Percentiles rank a stretch among this genome's conserved stretches.
These are phyloP conservation scores for Eucalyptus sp. DNA, from an alignment of 345 rosid species.

Conservation along the genomic window DNA sequence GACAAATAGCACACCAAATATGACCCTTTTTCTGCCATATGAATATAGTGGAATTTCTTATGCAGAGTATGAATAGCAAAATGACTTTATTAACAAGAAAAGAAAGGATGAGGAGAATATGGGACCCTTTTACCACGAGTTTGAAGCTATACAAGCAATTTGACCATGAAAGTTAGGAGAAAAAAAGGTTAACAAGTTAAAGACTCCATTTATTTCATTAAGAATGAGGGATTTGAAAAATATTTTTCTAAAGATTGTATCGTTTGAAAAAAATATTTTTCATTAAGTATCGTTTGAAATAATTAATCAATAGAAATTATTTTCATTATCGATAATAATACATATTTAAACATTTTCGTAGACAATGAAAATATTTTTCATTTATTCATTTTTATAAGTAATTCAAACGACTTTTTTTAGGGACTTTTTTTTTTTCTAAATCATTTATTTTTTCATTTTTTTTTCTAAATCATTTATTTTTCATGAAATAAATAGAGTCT, in stretches of 20 bases:
- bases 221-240: not conserved
- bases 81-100: not conserved
- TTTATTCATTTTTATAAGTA: too few relatives aligned
- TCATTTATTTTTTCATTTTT: too few relatives aligned
- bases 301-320: too few relatives aligned
- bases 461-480: too few relatives aligned
- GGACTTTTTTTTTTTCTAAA: too few relatives aligned
- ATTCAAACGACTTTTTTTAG: not conserved
- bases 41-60: not conserved
- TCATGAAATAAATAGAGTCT: too few relatives aligned
- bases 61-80: not conserved
- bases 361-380: too few relatives aligned
- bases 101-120: not conserved
- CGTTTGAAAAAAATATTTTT: too few relatives aligned
- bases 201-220: not conserved
- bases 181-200: not conserved
- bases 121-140: not conserved
- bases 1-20: not conserved
- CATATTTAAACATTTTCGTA: too few relatives aligned
- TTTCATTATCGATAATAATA: too few relatives aligned
- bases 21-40: not conserved
- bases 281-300: too few relatives aligned
- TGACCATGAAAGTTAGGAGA: not conserved
- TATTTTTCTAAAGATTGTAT: too few relatives aligned
- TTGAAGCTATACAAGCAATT: not conserved